phyloP scores from a whole-genome alignment of 805 yeast genomes.

The Wickerhamomyces bisporus region DNA sequence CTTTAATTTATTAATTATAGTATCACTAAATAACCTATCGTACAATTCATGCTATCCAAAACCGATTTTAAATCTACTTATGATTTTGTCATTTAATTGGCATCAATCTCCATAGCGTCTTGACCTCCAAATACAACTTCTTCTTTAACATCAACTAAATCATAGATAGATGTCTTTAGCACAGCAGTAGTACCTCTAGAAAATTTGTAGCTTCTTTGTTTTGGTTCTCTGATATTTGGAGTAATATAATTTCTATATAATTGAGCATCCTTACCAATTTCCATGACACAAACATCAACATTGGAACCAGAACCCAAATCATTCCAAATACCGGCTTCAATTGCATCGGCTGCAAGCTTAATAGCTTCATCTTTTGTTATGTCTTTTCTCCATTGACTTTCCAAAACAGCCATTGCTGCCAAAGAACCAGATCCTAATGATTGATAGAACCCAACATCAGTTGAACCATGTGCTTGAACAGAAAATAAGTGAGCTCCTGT shows the following conservation, averaged over 20 bases:
- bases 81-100: slow-evolving; percentile 7
- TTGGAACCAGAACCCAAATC: slow-evolving; percentile 98
- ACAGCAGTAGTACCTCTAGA: slow-evolving; percentile 92
- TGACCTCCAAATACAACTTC: slow-evolving; percentile 40
- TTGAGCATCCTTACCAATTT: slow-evolving; percentile 81
- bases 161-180: slow-evolving; percentile 60
- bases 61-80: background rate
- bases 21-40: no score
- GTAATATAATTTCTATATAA: slow-evolving; percentile 82
- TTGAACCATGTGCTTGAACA: slow-evolving; percentile 96
- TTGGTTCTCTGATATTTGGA: slow-evolving; percentile 82
- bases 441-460: slow-evolving; percentile 91
- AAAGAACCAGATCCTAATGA: slow-evolving; percentile 95
- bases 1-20: no score
- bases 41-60: background rate
- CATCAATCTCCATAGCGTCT: slow-evolving; percentile 50
- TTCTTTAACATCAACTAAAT: slow-evolving; percentile 65
- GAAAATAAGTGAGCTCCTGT: slow-evolving; percentile 92
- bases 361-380: slow-evolving; percentile 87
- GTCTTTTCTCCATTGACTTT: slow-evolving; percentile 77
- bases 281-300: slow-evolving; percentile 97
- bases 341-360: slow-evolving; percentile 84
- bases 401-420: slow-evolving; percentile 98
- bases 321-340: slow-evolving; percentile 97
- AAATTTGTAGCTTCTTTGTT: slow-evolving; percentile 80